Base-by-base conservation (phyloP, 2,329 filamentous ascomycete genomes). In the Verticillium longisporum region DNA sequence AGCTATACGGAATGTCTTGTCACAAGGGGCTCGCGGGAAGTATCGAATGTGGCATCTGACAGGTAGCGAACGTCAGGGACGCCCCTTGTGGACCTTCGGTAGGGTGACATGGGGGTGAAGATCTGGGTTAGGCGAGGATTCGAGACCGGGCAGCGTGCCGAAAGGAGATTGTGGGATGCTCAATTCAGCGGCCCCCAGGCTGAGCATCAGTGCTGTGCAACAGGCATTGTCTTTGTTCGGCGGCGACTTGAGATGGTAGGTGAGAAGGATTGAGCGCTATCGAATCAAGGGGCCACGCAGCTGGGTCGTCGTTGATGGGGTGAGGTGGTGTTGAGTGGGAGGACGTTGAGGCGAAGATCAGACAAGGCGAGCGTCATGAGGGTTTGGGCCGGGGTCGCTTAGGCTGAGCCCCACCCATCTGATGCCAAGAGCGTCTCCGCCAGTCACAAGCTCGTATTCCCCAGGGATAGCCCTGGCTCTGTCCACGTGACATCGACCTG, bases 321-420 rank as follows among this genome's bases (percentile, higher is more conserved):
- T 5, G 26, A 31, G 26, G 26, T 31, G 26, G 26, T 31, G 26
- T 31, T 4, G 36, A 15, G 37, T 45, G 11, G 45, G 21, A 21
- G 37, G 38, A 31, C 18, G 56, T 58, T 50, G 56, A 50, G 14
- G 56, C 37, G 56, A 41, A 58, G 56, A 58, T 58, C 56, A 58
- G 56, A 58, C 56, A 36, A 18, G 41, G 9, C 56, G 18, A 45
- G 37, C 37, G 26, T 31, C 26, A 45, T 50, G 21, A 50, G 7
- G 36, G 45, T 53, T 53, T 53, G 45, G n/a, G 45, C 45, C 10
- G 18, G 45, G 45, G 45, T 53, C 21, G 18, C 45, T 21, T n/a
- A 53, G 45, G n/a, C 45, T 21, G 45, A 7, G 45, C n/a, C 45
- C 45, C 45, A 53, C 45, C 45, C 45, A 53, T 53, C 45, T 53